A percentile compares a stretch with the other conserved stretches of the same genome.
These are phyloP conservation scores for Hypoxylon sp. DNA, from an alignment of 2,329 filamentous ascomycete genomes.

Conservation along the genomic window DNA sequence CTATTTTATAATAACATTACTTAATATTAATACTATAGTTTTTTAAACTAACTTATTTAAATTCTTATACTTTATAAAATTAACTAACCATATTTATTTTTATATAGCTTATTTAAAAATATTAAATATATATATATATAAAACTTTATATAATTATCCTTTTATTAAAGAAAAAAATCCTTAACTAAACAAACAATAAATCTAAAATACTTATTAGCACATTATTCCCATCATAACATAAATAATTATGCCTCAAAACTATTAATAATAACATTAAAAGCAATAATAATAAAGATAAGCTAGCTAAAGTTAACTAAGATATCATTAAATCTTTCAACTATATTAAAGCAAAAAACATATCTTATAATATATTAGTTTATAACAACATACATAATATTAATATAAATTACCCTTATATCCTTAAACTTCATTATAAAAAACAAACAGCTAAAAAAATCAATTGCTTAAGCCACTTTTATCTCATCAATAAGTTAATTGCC, in stretches of 20 bases:
- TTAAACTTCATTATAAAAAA: not conserved
- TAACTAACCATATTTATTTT: not conserved
- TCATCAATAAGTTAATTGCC: not conserved
- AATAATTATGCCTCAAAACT: not conserved
- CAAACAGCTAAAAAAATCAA: not conserved
- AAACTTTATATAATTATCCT: not conserved
- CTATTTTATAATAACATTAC: not conserved
- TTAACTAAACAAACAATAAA: constrained; percentile 2
- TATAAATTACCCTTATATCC: not conserved
- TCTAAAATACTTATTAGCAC: not conserved
- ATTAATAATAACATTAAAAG: not conserved
- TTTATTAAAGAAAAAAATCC: not conserved
- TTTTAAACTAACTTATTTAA: not conserved
- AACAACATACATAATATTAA: not conserved
- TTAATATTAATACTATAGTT: not conserved
- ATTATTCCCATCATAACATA: not conserved
- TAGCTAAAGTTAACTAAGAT: not conserved
- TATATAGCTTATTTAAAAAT: not conserved
- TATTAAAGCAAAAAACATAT: not conserved
- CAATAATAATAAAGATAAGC: not conserved
- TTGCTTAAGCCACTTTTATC: not conserved
- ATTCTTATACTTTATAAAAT: not conserved
- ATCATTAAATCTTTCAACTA: not conserved
- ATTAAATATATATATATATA: not conserved
- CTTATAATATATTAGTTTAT: constrained; percentile 1